Conservation (phyloP, 106 monocot species). For the Dendrobium chrysotoxum region DNA sequence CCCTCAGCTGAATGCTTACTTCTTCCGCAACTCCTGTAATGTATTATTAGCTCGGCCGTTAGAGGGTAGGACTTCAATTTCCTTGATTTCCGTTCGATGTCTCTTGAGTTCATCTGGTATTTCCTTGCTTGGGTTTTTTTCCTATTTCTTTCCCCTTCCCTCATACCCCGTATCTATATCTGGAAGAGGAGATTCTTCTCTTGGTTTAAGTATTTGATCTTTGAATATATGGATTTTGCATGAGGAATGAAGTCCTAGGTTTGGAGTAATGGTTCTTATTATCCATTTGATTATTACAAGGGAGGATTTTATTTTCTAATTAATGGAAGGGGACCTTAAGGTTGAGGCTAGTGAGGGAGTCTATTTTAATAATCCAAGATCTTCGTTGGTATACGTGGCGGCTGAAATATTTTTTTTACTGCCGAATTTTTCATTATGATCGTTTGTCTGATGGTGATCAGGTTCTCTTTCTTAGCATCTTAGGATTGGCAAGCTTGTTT, state of each 20-base stretch:
- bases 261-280: no score
- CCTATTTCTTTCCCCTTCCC: background rate
- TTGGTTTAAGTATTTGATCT: background rate
- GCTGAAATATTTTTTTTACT: background rate
- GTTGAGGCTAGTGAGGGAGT: background rate
- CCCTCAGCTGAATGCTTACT: background rate
- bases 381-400: background rate
- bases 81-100: background rate
- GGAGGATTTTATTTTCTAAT: background rate
- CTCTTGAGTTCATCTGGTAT: background rate
- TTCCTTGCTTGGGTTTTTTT: background rate
- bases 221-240: background rate
- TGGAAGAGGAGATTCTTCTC: conserved; percentile 3
- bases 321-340: background rate
- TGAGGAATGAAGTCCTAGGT: no score
- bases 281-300: background rate
- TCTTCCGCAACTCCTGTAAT: background rate
- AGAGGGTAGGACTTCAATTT: background rate
- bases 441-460: background rate
- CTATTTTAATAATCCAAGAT: background rate
- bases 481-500: background rate
- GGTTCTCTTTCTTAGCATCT: background rate
- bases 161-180: background rate
- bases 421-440: background rate
- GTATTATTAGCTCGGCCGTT: no score